Percentiles rank a stretch among this genome's conserved stretches.
Evolutionary conservation across 2,329 filamentous ascomycete species (phyloP).

Genomic region (Neurospora sp.): DNA sequence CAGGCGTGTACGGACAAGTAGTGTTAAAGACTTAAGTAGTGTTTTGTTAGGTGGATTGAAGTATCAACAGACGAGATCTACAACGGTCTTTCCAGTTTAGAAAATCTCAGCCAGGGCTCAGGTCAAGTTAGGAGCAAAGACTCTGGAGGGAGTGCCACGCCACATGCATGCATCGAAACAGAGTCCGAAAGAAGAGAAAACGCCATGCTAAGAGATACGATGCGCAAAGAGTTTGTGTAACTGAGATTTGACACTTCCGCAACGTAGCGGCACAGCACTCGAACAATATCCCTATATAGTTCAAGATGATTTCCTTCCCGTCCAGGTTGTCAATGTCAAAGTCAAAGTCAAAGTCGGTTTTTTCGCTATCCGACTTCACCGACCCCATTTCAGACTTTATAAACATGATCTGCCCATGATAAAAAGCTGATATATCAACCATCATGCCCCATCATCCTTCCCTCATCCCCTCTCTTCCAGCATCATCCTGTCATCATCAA

Average conservation of each 20-base stretch:
- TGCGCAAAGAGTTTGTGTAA: neutral
- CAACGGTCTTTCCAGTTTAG: too few species aligned
- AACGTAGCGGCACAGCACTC: neutral
- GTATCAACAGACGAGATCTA: too few species aligned
- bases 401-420: neutral
- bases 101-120: too few species aligned
- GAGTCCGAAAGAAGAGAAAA: neutral
- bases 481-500: neutral
- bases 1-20: too few species aligned
- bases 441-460: neutral
- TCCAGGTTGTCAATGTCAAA: neutral
- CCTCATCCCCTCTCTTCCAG: neutral
- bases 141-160: too few species aligned
- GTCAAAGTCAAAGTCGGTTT: neutral
- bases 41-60: too few species aligned
- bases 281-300: neutral
- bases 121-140: too few species aligned
- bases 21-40: too few species aligned
- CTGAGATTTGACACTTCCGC: neutral
- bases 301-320: neutral
- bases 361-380: neutral
- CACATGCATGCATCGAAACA: too few species aligned
- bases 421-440: neutral
- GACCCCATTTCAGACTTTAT: neutral
- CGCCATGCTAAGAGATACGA: neutral